Evolutionary conservation across 1,139 yeast species (phyloP), one percentile per base, ranked within the genome.

Genomic region (Spencermartinsiella ligniputridi): DNA sequence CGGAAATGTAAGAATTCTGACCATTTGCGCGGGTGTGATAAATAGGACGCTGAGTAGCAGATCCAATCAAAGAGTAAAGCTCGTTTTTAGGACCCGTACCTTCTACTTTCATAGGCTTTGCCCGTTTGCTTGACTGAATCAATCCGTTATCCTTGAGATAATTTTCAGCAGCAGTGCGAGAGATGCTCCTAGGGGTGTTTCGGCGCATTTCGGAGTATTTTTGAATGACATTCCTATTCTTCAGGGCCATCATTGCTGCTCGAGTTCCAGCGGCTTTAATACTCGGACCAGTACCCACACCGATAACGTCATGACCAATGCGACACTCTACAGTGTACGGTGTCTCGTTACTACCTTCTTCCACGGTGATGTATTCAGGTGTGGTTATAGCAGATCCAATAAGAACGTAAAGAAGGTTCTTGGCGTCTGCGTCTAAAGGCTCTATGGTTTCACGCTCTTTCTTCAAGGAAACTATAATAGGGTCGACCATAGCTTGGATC

Each of bases 51-150:
- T 75, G 67, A 3, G 77, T 74, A 0, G 94, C 92, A 37, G 81
- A 76, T 0, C 97, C 97, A 41, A 92, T 79, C 40, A 85, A 67
- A 1, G 92, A 79, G 58, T 92, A 90, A 15, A 92, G 68, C 49
- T 81, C 81, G 16, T 81, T 76, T 56, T 90, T 90, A 6, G 55
- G 53, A 8, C 49, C 44, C 6, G 32, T 25, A 5, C 17, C 17
- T 21, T 37, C 33, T 15, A 11, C 32, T 25, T 24, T 15, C 12
- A 11, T 29, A 22, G 11, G 12, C 15, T 24, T 22, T n/a, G 37
- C 37, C 9, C 16, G 37, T 12, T 9, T 24, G 8, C 8, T 11
- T 3, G 12, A 9, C 20, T 3, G 32, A 17, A 21, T 15, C 13
- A 21, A 16, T 9, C 22, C 24, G 2, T 15, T 15, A 9, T 27